Conservation (phyloP, 2,329 filamentous ascomycete species). For the Didymella pinodella region DNA sequence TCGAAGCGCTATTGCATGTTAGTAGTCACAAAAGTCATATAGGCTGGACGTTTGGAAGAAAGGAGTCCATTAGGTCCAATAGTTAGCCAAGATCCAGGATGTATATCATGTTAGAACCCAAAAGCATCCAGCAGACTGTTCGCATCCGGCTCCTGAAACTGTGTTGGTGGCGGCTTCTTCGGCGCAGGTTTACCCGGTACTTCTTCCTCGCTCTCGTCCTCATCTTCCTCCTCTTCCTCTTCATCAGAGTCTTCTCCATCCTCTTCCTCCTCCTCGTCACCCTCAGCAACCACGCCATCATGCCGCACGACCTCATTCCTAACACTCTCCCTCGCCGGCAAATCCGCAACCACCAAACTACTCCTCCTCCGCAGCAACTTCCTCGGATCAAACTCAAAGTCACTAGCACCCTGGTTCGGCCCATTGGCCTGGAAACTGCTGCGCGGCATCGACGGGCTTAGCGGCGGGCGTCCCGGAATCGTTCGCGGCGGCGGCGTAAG, state of each 20-base stretch:
- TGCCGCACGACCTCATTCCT: conserved; percentile 29
- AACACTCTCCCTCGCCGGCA: conserved; percentile 55
- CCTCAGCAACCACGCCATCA: conserved; percentile 33
- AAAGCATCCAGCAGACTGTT: conserved; percentile 90
- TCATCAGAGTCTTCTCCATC: conserved; percentile 49
- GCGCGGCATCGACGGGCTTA: conserved; percentile 39
- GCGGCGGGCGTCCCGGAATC: conserved; percentile 29
- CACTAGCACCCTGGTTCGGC: conserved; percentile 31
- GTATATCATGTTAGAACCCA: conserved; percentile 69
- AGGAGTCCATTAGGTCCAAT: not conserved
- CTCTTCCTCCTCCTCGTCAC: conserved; percentile 18
- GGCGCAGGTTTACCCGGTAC: conserved; percentile 61
- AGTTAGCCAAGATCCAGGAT: not conserved
- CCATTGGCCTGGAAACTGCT: conserved; percentile 33
- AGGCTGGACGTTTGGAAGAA: not conserved
- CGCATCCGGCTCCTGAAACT: conserved; percentile 92
- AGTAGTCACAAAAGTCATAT: not conserved
- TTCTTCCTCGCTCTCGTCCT: conserved; percentile 45
- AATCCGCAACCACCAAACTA: conserved; percentile 81
- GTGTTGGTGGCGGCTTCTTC: conserved; percentile 70
- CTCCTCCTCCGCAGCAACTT: conserved; percentile 74
- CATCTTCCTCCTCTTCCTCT: conserved; percentile 39
- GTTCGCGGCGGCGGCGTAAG: conserved; percentile 48
- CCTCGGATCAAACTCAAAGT: conserved; percentile 64
- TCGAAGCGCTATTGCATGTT: not conserved